phyloP scores from a whole-genome alignment of 768 basidiomycete genomes.

The Ramaria sp. region DNA sequence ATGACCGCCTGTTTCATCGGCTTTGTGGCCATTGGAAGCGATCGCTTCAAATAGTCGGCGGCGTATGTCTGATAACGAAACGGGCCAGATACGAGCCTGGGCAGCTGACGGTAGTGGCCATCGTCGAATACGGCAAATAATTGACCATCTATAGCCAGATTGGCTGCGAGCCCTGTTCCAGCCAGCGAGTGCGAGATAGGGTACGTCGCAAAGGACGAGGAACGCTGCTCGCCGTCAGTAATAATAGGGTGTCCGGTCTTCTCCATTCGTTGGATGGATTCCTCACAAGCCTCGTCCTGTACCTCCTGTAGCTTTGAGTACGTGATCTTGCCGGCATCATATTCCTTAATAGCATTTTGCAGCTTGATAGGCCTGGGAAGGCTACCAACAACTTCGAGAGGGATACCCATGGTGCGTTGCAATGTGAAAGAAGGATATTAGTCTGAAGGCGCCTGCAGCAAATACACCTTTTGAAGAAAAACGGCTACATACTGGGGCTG shows the following conservation, averaged over 20 bases:
- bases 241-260: neutral
- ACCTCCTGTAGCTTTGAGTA: neutral
- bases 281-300: neutral
- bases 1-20: constrained; percentile 5
- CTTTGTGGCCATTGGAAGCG: neutral
- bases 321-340: constrained; percentile 2
- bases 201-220: constrained; percentile 4
- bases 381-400: constrained; percentile 1
- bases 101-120: neutral
- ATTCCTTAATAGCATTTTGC: constrained; percentile 1
- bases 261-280: constrained; percentile 4
- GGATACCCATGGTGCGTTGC: neutral
- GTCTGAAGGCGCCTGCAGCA: too few species aligned
- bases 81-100: constrained; percentile 1
- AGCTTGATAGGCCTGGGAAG: constrained; percentile 1
- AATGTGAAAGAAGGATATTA: too few species aligned
- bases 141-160: neutral
- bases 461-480: too few species aligned
- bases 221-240: constrained; percentile 1
- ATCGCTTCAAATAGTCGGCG: neutral
- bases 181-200: neutral
- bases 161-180: neutral
- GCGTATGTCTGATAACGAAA: constrained; percentile 5
- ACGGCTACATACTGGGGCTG: too few species aligned
- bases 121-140: constrained; percentile 1